Conservation (phyloP, 805 yeast genomes). For the Wickerhamomyces rabaulensis region DNA sequence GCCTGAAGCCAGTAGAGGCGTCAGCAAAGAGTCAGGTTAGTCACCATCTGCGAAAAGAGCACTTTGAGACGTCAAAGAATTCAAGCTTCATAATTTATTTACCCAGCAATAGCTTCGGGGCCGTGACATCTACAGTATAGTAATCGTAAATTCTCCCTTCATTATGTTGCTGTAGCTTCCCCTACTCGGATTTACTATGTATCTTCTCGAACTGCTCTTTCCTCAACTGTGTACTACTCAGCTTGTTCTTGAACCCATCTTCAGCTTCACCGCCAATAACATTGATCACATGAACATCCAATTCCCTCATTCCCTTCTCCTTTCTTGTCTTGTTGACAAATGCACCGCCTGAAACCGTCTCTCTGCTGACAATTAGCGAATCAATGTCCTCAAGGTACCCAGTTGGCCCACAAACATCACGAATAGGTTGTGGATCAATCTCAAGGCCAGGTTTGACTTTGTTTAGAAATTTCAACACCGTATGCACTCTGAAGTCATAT, state of each 20-base stretch:
- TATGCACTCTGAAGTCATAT: slow-evolving; percentile 43
- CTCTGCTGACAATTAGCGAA: slow-evolving; percentile 75
- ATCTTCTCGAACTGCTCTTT: background rate
- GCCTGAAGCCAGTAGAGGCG: too few species aligned
- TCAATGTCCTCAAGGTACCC: slow-evolving; percentile 69
- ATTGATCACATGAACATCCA: slow-evolving; percentile 49
- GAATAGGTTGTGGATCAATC: slow-evolving; percentile 55
- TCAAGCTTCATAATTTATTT: too few species aligned
- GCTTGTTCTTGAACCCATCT: slow-evolving; percentile 60
- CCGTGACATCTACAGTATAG: too few species aligned
- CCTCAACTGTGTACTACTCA: slow-evolving; percentile 82
- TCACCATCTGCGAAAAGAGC: too few species aligned
- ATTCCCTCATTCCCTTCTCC: slow-evolving; percentile 45
- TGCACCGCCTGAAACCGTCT: slow-evolving; percentile 71
- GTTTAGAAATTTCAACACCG: slow-evolving; percentile 45
- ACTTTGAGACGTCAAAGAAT: too few species aligned
- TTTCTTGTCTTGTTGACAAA: slow-evolving; percentile 62
- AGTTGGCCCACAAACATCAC: slow-evolving; percentile 94
- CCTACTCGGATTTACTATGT: background rate
- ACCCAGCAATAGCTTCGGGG: too few species aligned
- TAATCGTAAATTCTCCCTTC: too few species aligned
- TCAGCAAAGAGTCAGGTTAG: too few species aligned
- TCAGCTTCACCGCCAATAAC: slow-evolving; percentile 62
- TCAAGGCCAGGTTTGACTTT: slow-evolving; percentile 40
- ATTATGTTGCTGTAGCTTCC: too few species aligned